phyloP scores from a whole-genome alignment of 1,284 basidiomycete genomes.

The Puccinia polysora region DNA sequence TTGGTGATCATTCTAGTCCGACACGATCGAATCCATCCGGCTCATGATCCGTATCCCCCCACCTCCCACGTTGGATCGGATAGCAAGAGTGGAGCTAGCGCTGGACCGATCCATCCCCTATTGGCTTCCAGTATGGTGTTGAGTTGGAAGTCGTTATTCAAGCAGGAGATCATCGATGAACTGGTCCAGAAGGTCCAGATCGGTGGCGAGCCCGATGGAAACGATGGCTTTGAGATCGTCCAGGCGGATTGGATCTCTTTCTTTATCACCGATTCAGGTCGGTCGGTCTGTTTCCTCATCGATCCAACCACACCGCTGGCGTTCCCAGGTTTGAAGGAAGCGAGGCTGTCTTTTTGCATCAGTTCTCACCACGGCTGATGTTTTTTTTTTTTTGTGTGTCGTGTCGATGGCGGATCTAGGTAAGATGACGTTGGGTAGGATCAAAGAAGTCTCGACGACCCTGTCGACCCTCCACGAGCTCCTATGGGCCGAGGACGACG shows the following conservation, averaged over 20 bases:
- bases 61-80: too few relatives aligned
- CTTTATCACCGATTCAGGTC: conserved; percentile 36
- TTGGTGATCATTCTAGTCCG: conserved; percentile 26
- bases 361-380: neutral
- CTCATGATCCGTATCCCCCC: neutral
- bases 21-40: conserved; percentile 24
- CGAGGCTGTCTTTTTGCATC: too few relatives aligned
- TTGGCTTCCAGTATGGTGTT: conserved; percentile 1
- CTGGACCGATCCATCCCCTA: too few relatives aligned
- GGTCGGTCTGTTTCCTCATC: neutral
- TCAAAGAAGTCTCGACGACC: conserved; percentile 31
- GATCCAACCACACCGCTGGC: too few relatives aligned
- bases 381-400: conserved; percentile 6
- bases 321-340: too few relatives aligned
- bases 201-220: neutral
- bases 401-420: neutral
- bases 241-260: conserved; percentile 22
- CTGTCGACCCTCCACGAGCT: conserved; percentile 4
- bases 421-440: conserved; percentile 1
- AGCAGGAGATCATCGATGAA: conserved; percentile 20
- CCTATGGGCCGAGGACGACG: conserved; percentile 36
- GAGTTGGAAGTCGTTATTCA: conserved; percentile 37
- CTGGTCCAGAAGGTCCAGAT: neutral
- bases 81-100: too few relatives aligned
- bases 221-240: conserved; percentile 9